phyloP scores from a whole-genome alignment of 2,329 filamentous ascomycete species.

The Elsinoe australis region DNA sequence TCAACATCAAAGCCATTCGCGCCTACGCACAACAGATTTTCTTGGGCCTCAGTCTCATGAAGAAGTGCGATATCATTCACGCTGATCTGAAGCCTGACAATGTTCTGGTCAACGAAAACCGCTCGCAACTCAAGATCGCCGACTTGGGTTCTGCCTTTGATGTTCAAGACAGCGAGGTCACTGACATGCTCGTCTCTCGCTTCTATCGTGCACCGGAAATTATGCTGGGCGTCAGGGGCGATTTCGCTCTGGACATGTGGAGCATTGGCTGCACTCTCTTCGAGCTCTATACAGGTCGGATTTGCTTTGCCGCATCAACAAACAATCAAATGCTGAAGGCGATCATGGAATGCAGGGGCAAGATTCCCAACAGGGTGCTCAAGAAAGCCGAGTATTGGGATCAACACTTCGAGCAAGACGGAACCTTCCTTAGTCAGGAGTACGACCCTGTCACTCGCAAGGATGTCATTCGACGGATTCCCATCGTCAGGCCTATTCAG shows the following conservation, averaged over 20 bases:
- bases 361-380: constrained; percentile 81
- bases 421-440: constrained; percentile 78
- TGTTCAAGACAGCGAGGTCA: constrained; percentile 82
- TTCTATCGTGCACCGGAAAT: constrained; percentile 97
- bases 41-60: constrained; percentile 75
- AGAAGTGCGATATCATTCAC: constrained; percentile 88
- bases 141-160: constrained; percentile 95
- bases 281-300: constrained; percentile 95
- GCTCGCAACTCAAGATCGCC: constrained; percentile 84
- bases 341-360: constrained; percentile 93
- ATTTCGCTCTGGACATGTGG: constrained; percentile 95
- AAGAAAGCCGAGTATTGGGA: constrained; percentile 69
- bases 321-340: constrained; percentile 98
- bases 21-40: constrained; percentile 94
- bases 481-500: constrained; percentile 58
- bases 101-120: constrained; percentile 77
- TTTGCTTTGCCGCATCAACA: constrained; percentile 86
- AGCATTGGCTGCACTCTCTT: constrained; percentile 95
- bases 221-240: constrained; percentile 91
- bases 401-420: constrained; percentile 74
- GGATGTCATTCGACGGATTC: constrained; percentile 60
- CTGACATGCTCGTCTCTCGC: constrained; percentile 88
- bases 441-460: constrained; percentile 81
- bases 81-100: constrained; percentile 98
- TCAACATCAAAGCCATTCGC: constrained; percentile 79